Percentiles rank a stretch among this genome's conserved stretches.
These are phyloP conservation scores for Aureobasidium sp. DNA, from an alignment of 2,329 filamentous ascomycete genomes.

Conservation along the genomic window DNA sequence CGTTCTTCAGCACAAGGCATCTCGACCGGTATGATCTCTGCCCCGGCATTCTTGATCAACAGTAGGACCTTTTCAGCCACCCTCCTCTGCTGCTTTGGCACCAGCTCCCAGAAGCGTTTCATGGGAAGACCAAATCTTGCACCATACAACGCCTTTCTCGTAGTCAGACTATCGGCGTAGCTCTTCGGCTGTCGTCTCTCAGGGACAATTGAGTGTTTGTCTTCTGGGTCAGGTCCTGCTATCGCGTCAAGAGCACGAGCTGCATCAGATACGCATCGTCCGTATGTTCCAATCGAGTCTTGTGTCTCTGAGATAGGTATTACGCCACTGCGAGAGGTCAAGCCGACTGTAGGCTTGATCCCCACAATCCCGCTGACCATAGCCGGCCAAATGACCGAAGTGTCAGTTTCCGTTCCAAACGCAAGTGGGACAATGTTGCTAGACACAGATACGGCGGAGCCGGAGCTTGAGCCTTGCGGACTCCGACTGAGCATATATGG, in stretches of 20 bases:
- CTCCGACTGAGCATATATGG: constrained; percentile 15
- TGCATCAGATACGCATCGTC: constrained; percentile 18
- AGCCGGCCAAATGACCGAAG: constrained; percentile 21
- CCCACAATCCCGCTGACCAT: constrained; percentile 18
- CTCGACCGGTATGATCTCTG: constrained; percentile 23
- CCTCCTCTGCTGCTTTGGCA: constrained; percentile 43
- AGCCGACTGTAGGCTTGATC: constrained; percentile 20
- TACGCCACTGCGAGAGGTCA: constrained; percentile 17
- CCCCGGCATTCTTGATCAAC: constrained; percentile 48
- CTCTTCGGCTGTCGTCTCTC: constrained; percentile 25
- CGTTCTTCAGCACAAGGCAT: constrained; percentile 27
- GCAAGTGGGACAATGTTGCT: constrained; percentile 15
- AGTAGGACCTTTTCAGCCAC: constrained; percentile 44
- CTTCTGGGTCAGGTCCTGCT: constrained; percentile 15
- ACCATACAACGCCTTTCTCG: constrained; percentile 44
- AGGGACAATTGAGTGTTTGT: constrained; percentile 5
- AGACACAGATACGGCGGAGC: constrained; percentile 17
- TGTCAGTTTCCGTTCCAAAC: constrained; percentile 20
- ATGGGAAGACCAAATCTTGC: constrained; percentile 58
- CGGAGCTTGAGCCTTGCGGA: constrained; percentile 17
- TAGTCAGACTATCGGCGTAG: constrained; percentile 46
- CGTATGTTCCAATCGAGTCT: constrained; percentile 19
- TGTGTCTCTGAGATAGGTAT: constrained; percentile 18
- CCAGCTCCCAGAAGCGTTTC: constrained; percentile 56
- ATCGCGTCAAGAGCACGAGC: constrained; percentile 16